Evolutionary conservation across 495 filamentous ascomycete genomes (phyloP).

Genomic region (Beverwykella pulmonaria): DNA sequence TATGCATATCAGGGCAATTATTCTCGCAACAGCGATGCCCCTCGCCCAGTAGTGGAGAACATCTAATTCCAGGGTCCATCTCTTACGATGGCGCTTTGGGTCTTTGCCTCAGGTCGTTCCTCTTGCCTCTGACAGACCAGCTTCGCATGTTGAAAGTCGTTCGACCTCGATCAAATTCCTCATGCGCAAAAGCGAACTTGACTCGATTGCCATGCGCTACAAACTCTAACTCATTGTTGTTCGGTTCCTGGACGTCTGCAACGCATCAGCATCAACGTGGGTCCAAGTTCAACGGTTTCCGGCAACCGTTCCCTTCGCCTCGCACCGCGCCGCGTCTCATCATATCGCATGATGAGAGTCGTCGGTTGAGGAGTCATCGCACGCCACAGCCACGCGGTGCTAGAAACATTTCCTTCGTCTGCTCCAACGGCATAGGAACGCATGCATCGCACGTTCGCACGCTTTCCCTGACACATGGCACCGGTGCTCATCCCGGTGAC

Average conservation of each 20-base stretch:
- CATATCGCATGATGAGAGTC: not conserved
- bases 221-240: not conserved
- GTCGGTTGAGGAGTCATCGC: not conserved
- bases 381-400: not conserved
- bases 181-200: not conserved
- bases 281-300: not conserved
- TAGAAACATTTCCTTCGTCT: not conserved
- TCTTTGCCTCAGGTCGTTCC: no score
- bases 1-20: not conserved
- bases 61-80: not conserved
- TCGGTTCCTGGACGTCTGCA: not conserved
- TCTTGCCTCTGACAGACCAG: no score
- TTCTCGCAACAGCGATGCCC: not conserved
- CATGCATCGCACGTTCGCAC: not conserved
- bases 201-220: not conserved
- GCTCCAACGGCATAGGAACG: not conserved
- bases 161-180: not conserved
- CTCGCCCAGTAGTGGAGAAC: not conserved
- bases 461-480: conserved; percentile 1
- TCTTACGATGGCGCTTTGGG: no score
- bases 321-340: not conserved
- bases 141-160: no score
- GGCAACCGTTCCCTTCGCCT: not conserved
- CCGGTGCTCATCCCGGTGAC: not conserved
- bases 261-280: not conserved